A percentile compares a stretch with the other conserved stretches of the same genome.
phyloP scores from a whole-genome alignment of 768 basidiomycete species.

The Daedaleopsis sinensis region DNA sequence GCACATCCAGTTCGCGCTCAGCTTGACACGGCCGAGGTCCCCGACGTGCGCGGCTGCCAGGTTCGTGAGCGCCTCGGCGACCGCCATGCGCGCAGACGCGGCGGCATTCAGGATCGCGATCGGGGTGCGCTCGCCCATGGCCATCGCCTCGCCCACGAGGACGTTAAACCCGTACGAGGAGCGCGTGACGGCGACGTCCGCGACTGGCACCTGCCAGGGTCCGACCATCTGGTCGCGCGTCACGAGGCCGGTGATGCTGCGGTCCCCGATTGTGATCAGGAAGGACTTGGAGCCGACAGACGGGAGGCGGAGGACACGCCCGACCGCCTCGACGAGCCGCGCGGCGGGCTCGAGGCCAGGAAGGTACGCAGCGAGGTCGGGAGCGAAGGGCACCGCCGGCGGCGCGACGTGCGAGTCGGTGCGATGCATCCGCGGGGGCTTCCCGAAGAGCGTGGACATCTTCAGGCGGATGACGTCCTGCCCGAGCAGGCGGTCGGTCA shows the following conservation, averaged over 20 bases:
- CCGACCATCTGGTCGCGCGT: conserved; percentile 99
- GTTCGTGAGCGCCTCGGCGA: conserved; percentile 93
- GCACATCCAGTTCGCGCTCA: conserved; percentile 99
- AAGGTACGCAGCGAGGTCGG: conserved; percentile 67
- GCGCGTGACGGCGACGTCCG: conserved; percentile 97
- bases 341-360: conserved; percentile 43
- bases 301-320: conserved; percentile 87
- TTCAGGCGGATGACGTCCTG: conserved; percentile 83
- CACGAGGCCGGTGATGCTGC: conserved; percentile 91
- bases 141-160: conserved; percentile 91
- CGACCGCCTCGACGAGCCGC: conserved; percentile 63
- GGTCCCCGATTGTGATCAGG: conserved; percentile 97
- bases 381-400: conserved; percentile 59
- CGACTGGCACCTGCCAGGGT: conserved; percentile 97
- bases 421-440: conserved; percentile 89
- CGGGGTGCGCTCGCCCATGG: conserved; percentile 96
- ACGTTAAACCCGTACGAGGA: conserved; percentile 92
- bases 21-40: conserved; percentile 75
- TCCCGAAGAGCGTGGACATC: conserved; percentile 97
- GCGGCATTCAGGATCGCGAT: conserved; percentile 85
- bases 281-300: conserved; percentile 95
- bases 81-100: conserved; percentile 94
- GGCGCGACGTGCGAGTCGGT: conserved; percentile 49
- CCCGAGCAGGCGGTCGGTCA: conserved; percentile 83
- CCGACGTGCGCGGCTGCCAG: conserved; percentile 79